These are phyloP conservation scores for Boletus fagicola DNA, from an alignment of 768 basidiomycete species.

Conservation along the genomic window DNA sequence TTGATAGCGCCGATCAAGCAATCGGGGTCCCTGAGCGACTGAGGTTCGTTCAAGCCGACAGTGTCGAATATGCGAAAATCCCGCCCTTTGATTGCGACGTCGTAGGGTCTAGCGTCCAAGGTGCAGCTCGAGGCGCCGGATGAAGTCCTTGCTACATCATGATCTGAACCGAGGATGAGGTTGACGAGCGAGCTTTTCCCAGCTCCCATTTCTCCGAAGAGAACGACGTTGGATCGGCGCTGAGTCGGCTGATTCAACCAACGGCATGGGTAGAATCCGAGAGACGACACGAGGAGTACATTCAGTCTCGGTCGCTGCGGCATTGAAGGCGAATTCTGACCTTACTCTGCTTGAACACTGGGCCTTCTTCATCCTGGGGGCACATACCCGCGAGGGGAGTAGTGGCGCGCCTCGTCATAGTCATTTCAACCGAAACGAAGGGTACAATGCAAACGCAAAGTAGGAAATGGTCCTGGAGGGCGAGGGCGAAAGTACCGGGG, in stretches of 20 bases:
- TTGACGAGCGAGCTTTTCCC: slow-evolving; percentile 46
- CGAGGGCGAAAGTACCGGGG: not conserved
- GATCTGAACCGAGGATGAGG: slow-evolving; percentile 32
- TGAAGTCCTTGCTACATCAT: slow-evolving; percentile 29
- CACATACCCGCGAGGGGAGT: not conserved
- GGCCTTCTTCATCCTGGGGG: not conserved
- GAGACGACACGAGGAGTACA: not conserved
- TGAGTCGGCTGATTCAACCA: slow-evolving; percentile 6
- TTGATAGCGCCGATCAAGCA: slow-evolving; percentile 30
- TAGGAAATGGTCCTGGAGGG: slow-evolving; percentile 1
- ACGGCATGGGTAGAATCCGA: slow-evolving; percentile 1
- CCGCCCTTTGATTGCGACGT: slow-evolving; percentile 14
- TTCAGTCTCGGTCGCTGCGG: slow-evolving; percentile 6
- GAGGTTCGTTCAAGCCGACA: slow-evolving; percentile 32
- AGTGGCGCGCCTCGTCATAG: slow-evolving; percentile 5
- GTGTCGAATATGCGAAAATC: slow-evolving; percentile 36
- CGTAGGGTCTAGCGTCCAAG: slow-evolving; percentile 30
- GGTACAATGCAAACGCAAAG: not conserved
- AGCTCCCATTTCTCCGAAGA: slow-evolving; percentile 32
- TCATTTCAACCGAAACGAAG: not conserved
- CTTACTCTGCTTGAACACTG: slow-evolving; percentile 4
- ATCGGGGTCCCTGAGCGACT: slow-evolving; percentile 25
- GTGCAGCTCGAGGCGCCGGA: slow-evolving; percentile 35
- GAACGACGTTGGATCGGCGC: slow-evolving; percentile 23
- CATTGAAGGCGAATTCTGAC: slow-evolving; percentile 4